A percentile compares a stretch with the other conserved stretches of the same genome.
Conservation (phyloP, 1,284 basidiomycete species). For the Prillingera fragicola region DNA sequence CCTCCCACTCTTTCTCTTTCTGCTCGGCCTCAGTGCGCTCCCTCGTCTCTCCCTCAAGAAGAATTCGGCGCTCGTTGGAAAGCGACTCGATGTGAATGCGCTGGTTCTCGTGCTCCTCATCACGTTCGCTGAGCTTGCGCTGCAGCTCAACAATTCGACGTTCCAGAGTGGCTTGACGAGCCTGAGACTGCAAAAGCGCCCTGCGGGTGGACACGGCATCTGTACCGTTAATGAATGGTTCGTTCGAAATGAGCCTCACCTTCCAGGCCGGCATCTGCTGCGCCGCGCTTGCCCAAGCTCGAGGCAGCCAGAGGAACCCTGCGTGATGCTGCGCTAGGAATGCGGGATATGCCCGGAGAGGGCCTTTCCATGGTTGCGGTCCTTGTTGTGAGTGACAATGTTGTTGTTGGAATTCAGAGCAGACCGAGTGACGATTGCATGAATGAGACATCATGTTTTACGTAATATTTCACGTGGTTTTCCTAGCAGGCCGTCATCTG, state of each 20-base stretch:
- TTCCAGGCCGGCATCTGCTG: conserved; percentile 24
- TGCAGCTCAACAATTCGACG: conserved; percentile 21
- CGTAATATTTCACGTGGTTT: too few relatives aligned
- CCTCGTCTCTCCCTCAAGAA: conserved; percentile 24
- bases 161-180: conserved; percentile 19
- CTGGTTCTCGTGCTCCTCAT: conserved; percentile 24
- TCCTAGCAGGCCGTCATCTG: too few relatives aligned
- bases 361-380: not conserved
- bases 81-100: conserved; percentile 25
- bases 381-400: too few relatives aligned
- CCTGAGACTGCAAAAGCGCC: conserved; percentile 15
- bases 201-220: conserved; percentile 16
- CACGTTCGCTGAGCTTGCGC: conserved; percentile 14
- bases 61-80: conserved; percentile 22
- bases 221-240: too few relatives aligned
- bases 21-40: conserved; percentile 22
- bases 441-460: too few relatives aligned
- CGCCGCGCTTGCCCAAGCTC: conserved; percentile 18
- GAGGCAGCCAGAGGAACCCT: conserved; percentile 1
- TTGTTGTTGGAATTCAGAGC: too few relatives aligned
- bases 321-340: not conserved
- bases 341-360: not conserved
- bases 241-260: conserved; percentile 3
- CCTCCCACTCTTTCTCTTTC: conserved; percentile 24
- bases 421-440: too few relatives aligned